A percentile compares a stretch with the other conserved stretches of the same genome.
These are phyloP conservation scores for Fusarium mexicanum DNA, from an alignment of 2,329 filamentous ascomycete genomes.

Conservation along the genomic window DNA sequence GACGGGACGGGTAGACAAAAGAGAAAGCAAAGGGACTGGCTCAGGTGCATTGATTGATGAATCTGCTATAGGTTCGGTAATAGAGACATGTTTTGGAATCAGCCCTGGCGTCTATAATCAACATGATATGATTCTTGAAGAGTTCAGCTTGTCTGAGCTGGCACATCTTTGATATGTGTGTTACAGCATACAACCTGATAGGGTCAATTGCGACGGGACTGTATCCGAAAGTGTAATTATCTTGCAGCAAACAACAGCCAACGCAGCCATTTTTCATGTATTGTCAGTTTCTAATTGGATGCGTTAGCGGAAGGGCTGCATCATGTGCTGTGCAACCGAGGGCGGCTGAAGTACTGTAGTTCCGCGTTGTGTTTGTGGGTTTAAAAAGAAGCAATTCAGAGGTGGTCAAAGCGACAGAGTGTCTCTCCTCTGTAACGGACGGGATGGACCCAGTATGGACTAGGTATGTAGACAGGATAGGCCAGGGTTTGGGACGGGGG, in stretches of 20 bases:
- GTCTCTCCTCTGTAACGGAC: neutral
- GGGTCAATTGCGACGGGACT: neutral
- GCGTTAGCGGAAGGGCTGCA: conserved; percentile 1
- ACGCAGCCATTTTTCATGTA: neutral
- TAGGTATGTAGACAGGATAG: neutral
- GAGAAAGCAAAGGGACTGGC: neutral
- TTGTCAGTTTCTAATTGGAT: neutral
- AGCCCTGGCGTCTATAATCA: neutral
- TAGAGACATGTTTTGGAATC: neutral
- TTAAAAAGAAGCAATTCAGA: conserved; percentile 4
- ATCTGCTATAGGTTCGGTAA: neutral
- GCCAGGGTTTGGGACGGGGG: neutral
- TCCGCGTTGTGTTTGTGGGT: conserved; percentile 1
- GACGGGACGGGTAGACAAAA: conserved; percentile 16
- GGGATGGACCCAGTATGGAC: neutral
- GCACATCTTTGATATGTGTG: neutral
- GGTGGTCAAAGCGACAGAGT: conserved; percentile 1
- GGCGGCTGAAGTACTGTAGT: neutral
- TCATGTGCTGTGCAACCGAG: conserved; percentile 3
- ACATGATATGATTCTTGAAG: neutral
- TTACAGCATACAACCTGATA: neutral
- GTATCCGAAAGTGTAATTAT: neutral
- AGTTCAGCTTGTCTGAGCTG: neutral
- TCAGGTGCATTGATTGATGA: neutral
- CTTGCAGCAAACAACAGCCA: neutral